Evolutionary conservation across 148 eudicot genomes (phyloP).

Genomic region (Chenopodium berlandieri): DNA sequence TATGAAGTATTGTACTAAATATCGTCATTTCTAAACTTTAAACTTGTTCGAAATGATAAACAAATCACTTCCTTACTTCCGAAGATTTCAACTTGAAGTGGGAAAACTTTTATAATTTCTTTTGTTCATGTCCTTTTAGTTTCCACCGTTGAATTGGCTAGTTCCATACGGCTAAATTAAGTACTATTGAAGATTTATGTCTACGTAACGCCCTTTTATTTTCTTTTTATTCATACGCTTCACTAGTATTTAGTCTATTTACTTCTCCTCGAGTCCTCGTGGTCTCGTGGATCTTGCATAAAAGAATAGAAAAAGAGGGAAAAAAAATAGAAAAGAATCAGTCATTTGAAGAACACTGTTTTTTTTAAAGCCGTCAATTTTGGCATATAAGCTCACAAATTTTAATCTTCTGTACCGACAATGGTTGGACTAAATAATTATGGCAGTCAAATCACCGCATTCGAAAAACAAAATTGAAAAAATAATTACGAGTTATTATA

Average conservation of each 20-base stretch:
- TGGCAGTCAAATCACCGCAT: not conserved
- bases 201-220: not conserved
- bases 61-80: not conserved
- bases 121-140: no score
- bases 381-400: not conserved
- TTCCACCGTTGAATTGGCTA: not conserved
- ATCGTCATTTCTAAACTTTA: no score
- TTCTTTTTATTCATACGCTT: not conserved
- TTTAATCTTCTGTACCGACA: conserved; percentile 29
- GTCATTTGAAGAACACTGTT: no score
- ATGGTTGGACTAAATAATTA: not conserved
- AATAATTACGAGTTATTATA: no score
- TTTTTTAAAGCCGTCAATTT: conserved; percentile 17
- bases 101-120: not conserved
- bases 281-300: not conserved
- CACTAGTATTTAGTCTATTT: not conserved
- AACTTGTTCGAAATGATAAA: no score
- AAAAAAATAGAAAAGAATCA: no score
- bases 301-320: not conserved
- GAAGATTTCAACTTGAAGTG: not conserved
- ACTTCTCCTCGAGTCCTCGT: not conserved
- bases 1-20: not conserved
- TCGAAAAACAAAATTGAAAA: not conserved
- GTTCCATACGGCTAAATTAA: not conserved
- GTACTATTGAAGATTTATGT: not conserved